Evolutionary conservation across 2,329 filamentous ascomycete genomes (phyloP), one percentile per base, ranked within the genome.

Genomic region (Chaetothyriales sp.): DNA sequence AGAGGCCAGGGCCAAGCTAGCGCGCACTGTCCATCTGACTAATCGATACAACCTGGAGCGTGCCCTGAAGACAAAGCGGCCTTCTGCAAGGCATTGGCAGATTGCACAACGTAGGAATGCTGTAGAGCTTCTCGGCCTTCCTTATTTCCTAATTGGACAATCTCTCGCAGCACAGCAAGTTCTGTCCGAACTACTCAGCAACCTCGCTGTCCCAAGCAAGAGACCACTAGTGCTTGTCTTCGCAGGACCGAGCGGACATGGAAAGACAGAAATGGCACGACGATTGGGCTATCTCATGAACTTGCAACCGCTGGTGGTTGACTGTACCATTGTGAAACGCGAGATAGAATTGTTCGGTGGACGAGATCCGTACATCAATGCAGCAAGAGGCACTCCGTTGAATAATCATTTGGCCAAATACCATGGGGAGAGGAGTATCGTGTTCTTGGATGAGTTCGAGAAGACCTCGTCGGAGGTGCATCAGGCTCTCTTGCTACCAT

Each of bases 361-460:
- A 0, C 56, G 64, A 1, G 49, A 56, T 4, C 66, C 67, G 0
- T 74, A 66, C 37, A 15, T 54, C 0, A 65, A 66, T 0, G 60
- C 53, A 4, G 62, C 69, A n/a, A 43, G 62, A 1, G 73, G 73
- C 0, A 67, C 69, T 0, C 63, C 63, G 1, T 54, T 76, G 15
- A 77, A 76, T 56, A 76, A 75, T 54, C 76, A 74, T 56, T 63
- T 77, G 0, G 65, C 65, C 0, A 51, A 54, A 1, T 64, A 72
- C 20, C 57, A 56, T 5, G 68, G 66, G 1, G 33, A 66, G 47
- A 59, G 63, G 18, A 65, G 64, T 37, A 66, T 77, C 7, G 69
- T 77, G 0, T 76, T 75, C 52, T 56, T 77, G 13, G 74, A 77
- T 48, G 73, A 77, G 48, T 75, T 77, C 45, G 73, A 76, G 43